These are phyloP conservation scores for Trichoderma virens DNA, from an alignment of 495 filamentous ascomycete genomes.

Conservation along the genomic window DNA sequence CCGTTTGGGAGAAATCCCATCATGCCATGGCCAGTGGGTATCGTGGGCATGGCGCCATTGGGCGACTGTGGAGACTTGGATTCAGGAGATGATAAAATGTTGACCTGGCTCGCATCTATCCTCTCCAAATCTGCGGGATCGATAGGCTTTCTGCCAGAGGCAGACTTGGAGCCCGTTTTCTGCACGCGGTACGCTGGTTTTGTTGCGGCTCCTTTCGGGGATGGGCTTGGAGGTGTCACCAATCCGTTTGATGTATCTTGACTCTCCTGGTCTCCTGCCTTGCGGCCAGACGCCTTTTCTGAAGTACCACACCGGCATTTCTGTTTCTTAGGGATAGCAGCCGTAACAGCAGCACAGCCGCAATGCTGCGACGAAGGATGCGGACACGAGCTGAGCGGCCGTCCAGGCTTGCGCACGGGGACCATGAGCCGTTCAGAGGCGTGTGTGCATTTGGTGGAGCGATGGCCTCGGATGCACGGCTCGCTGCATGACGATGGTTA, in stretches of 20 bases:
- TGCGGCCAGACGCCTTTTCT: constrained; percentile 8
- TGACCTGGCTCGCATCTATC: constrained; percentile 37
- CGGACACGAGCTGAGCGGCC: constrained; percentile 69
- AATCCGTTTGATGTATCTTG: constrained; percentile 19
- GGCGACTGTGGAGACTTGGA: background rate
- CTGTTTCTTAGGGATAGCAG: constrained; percentile 44
- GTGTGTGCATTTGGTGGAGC: constrained; percentile 78
- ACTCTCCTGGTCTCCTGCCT: constrained; percentile 12
- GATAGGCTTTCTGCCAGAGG: constrained; percentile 33
- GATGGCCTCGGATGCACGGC: constrained; percentile 79
- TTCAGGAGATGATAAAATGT: constrained; percentile 20
- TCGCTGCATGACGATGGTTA: constrained; percentile 41
- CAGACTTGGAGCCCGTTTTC: constrained; percentile 25
- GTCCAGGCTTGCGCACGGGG: constrained; percentile 71
- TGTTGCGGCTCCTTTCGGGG: background rate
- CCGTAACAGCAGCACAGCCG: constrained; percentile 41
- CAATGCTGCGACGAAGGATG: constrained; percentile 55
- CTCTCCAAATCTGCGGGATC: constrained; percentile 34
- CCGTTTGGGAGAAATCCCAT: constrained; percentile 2
- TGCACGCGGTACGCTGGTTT: constrained; percentile 32
- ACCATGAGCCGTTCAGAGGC: constrained; percentile 64
- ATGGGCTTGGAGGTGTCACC: constrained; percentile 12
- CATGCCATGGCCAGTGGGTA: background rate
- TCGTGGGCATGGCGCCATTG: constrained; percentile 3
- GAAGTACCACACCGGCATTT: constrained; percentile 38